Base-by-base conservation (phyloP, 2,329 filamentous ascomycete genomes). In the Pyricularia sp. region DNA sequence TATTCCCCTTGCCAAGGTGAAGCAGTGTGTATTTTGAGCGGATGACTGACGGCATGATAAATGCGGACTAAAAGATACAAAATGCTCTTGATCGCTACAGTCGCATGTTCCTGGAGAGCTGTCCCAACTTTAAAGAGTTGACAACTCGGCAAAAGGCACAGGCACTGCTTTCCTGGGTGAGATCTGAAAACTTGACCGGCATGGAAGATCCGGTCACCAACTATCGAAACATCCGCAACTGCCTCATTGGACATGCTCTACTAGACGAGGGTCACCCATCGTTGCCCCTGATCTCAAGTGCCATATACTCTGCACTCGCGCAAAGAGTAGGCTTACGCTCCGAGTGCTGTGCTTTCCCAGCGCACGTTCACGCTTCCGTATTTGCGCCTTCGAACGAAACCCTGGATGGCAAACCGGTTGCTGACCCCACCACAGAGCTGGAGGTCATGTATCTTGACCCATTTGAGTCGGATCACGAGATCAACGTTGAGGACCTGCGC, bases 261-360 rank as follows among this genome's bases (percentile, higher is more conserved):
- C 88, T 87, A 50, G 88, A 91, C 66, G 80, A 86, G 7, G 84
- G 86, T 0, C 93, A 97, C 74, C 89, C 92, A 31, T 94, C 93
- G 1, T 83, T 97, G 10, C 95, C 94, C 1, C 84, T 97, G 67
- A 90, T 97, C 71, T 95, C 93, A 1, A 90, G 90, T 69, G 90
- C 90, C 70, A 97, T 98, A 71, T 99, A 90, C 79, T 95, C 91
- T 75, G 89, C 88, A 69, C 78, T 98, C 20, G 94, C 93, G 0
- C 84, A 86, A 68, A 85, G 91, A 55, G 77, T 97, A 14, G 91
- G 90, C 1, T 78, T 99, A 65, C 85, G 90, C 73, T 92, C 94
- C 0, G 87, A 88, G 42, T 93, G 92, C 68, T 94, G 92, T 73
- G 89, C 90, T 63, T 92, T 94, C 74, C 93, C 94, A 3, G 91